Evolutionary conservation across 257 asterid species (phyloP), one percentile per base, ranked within the genome.

Genomic region (Cordia subcordata): DNA sequence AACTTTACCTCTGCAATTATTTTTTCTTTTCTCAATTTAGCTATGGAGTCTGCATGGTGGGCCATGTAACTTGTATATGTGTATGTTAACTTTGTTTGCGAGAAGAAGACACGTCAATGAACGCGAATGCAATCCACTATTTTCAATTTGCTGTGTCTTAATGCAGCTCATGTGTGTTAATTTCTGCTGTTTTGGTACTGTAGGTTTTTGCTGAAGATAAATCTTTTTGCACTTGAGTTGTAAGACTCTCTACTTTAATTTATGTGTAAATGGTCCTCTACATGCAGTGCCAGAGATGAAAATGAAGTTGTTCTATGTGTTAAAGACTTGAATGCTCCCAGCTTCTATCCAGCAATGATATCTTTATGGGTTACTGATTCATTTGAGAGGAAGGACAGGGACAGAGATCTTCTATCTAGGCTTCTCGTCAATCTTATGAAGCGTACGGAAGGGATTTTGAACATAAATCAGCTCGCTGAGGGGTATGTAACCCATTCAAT

Each of bases 291-390:
- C 37, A 82, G 82, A 69, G 98, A 91, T 66, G 92, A 82, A 73
- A 79, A 77, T 19, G 98, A 91, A 78, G 84, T 88, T 63, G 84
- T 87, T 69, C 56, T 85, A 59, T 81, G 98, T 70, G 73, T 91
- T 72, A 91, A 79, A 73, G 98, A 91, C 13, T 63, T 91, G 73
- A 80, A 88, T 63, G 39, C 88, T 44, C 92, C 96, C 19, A 71
- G 76, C 76, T 85, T 85, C 70, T 73, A 85, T 72, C 93, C 98
- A 22, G 72, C 92, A 11, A 85, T 91, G 95, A 71, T 91, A 60
- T 84, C 95, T 64, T 60, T 76, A 50, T 93, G 99, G 99, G 74
- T 93, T 45, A 77, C 59, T 1, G 94, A 93, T 70, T 93, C 99
- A 23, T 93, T 93, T 33, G 99, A 89, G 81, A 79, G 85, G 81